Evolutionary conservation across 768 basidiomycete genomes (phyloP).

Genomic region (Tubosaeta sp.): DNA sequence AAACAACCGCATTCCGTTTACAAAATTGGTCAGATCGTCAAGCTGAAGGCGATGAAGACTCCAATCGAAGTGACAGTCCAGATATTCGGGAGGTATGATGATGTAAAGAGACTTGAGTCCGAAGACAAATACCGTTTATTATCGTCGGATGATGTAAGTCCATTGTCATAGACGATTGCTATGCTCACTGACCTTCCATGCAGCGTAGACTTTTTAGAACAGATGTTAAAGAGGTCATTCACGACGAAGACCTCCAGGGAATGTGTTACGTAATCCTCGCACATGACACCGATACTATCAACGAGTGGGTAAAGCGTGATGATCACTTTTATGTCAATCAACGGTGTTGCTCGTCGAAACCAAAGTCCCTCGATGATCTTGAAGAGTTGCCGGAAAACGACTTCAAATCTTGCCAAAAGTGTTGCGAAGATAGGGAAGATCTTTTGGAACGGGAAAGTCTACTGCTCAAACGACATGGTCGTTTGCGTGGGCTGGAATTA

Average conservation of each 20-base stretch:
- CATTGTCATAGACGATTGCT: not conserved
- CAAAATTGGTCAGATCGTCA: constrained; percentile 53
- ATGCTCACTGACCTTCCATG: constrained; percentile 8
- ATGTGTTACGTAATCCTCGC: constrained; percentile 47
- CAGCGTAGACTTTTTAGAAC: constrained; percentile 42
- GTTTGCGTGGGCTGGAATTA: constrained; percentile 59
- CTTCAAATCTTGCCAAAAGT: constrained; percentile 39
- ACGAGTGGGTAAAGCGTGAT: constrained; percentile 44
- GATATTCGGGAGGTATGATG: constrained; percentile 45
- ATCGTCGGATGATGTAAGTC: constrained; percentile 42
- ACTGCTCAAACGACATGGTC: constrained; percentile 36
- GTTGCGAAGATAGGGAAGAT: constrained; percentile 33
- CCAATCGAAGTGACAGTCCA: constrained; percentile 35
- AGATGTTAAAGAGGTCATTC: constrained; percentile 17
- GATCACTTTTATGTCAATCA: constrained; percentile 58
- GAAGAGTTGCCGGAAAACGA: constrained; percentile 22
- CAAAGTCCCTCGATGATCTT: constrained; percentile 20
- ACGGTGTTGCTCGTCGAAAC: constrained; percentile 16
- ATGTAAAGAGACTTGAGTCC: constrained; percentile 23
- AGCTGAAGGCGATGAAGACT: constrained; percentile 28
- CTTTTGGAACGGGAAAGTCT: constrained; percentile 25
- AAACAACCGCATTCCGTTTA: constrained; percentile 30
- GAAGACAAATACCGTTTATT: constrained; percentile 14
- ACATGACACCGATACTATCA: constrained; percentile 27
- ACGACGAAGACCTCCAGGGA: constrained; percentile 46